Base-by-base conservation (phyloP, 495 filamentous ascomycete genomes). In the Hypoxylon lienhwacheense region DNA sequence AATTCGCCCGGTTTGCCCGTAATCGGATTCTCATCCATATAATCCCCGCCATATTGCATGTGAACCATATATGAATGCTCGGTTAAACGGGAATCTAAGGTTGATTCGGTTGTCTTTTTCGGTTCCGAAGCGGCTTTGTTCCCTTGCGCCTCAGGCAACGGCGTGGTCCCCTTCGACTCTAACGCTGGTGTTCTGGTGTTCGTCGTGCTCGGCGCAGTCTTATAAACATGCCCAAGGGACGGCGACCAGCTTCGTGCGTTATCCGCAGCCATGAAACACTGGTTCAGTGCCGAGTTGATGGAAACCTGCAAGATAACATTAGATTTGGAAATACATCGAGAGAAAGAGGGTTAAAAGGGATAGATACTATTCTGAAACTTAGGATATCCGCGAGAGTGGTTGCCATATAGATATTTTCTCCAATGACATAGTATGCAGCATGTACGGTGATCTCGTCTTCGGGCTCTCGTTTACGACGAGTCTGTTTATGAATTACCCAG, bases 401-500 rank as follows among this genome's bases (percentile, higher is more conserved):
- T 5, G 93, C 91, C 86, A 91, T 89, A 65, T 91, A 96, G 33
- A 97, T 84, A 56, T 88, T 86, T 61, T 89, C 88, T 1, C 88
- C 89, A 2, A 92, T 78, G 7, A 96, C 77, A 61, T 88, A 97
- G 63, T 92, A 97, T 1, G 84, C 83, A n/a, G 80, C 79, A 14
- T 90, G 75, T 8, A 95, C 79, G 3, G 72, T 80, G 10, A 96
- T 75, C 61, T 90, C 84, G 47, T 88, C 85, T 32, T 79, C 67
- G 46, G 49, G 79, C 56, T 66, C 72, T 49, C 75, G 81, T 82
- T 81, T 80, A 37, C 81, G 78, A 36, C 91, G 77, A 15, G 79
- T 83, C 70, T 97, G 93, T 75, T 95, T 95, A 60, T 90, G 85
- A 48, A 98, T 89, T 1, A 95, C 87, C 90, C 90, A 98, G 15